Evolutionary conservation across 352 stramenopile genomes (phyloP).

Genomic region (Globisporangium cylindrosporum): DNA sequence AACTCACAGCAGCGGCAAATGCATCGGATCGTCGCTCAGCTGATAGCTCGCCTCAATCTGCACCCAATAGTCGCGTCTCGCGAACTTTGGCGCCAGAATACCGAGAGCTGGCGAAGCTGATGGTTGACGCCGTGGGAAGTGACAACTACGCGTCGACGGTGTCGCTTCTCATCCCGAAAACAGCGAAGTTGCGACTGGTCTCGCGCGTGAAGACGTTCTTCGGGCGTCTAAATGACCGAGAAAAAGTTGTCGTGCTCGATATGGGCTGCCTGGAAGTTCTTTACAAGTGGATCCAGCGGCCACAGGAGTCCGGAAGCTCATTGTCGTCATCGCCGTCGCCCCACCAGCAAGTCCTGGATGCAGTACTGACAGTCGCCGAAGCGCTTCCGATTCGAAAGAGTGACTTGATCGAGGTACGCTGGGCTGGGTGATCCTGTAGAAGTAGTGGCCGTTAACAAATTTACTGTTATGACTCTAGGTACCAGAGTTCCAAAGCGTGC

Average conservation of each 20-base stretch:
- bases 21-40: conserved; percentile 15
- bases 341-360: conserved; percentile 70
- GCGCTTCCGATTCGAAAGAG: conserved; percentile 59
- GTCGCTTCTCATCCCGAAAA: conserved; percentile 72
- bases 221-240: conserved; percentile 43
- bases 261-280: conserved; percentile 55
- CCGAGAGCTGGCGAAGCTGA: conserved; percentile 58
- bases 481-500: conserved; percentile 26
- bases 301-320: conserved; percentile 16
- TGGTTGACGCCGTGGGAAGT: conserved; percentile 59
- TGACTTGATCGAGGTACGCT: conserved; percentile 53
- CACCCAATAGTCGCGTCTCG: conserved; percentile 21
- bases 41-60: background rate
- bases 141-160: conserved; percentile 82
- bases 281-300: conserved; percentile 54
- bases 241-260: conserved; percentile 53
- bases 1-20: conserved; percentile 25
- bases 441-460: background rate
- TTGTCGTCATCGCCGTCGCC: conserved; percentile 18
- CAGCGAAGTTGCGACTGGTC: conserved; percentile 63
- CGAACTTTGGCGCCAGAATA: conserved; percentile 52
- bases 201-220: conserved; percentile 79
- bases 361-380: conserved; percentile 47
- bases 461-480: conserved; percentile 20
- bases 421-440: background rate